phyloP scores from a whole-genome alignment of 768 basidiomycete genomes.

The Leccinum longicurvipes region DNA sequence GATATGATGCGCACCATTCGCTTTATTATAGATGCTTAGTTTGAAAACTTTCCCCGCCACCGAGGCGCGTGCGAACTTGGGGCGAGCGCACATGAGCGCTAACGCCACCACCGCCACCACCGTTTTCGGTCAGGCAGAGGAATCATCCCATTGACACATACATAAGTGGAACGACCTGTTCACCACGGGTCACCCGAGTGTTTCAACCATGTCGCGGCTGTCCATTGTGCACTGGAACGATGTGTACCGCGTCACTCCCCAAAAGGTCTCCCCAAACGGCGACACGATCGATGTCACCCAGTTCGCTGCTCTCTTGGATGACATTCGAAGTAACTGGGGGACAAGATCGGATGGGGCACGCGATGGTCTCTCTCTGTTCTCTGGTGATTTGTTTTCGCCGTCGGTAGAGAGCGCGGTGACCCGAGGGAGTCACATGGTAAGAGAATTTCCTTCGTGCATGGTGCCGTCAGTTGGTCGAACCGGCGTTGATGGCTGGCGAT shows the following conservation, averaged over 20 bases:
- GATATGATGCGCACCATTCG: no score
- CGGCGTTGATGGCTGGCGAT: background rate
- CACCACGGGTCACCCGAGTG: background rate
- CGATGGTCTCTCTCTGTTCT: slow-evolving; percentile 81
- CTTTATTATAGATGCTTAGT: no score
- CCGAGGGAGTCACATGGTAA: slow-evolving; percentile 87
- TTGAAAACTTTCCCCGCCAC: no score
- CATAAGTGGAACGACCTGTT: slow-evolving; percentile 2
- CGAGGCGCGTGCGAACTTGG: no score
- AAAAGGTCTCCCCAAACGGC: slow-evolving; percentile 53
- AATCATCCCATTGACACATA: background rate
- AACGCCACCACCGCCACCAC: no score
- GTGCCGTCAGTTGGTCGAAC: background rate
- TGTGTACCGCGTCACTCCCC: slow-evolving; percentile 76
- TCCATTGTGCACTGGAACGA: slow-evolving; percentile 75
- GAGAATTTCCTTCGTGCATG: slow-evolving; percentile 8
- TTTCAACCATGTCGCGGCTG: slow-evolving; percentile 34
- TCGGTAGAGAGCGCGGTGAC: slow-evolving; percentile 86
- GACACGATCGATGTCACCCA: slow-evolving; percentile 86
- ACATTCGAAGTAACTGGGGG: slow-evolving; percentile 58
- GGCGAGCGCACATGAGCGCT: no score
- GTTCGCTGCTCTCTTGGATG: slow-evolving; percentile 70
- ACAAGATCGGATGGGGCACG: slow-evolving; percentile 43
- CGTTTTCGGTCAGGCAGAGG: no score
- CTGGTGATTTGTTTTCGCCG: slow-evolving; percentile 86